phyloP scores from a whole-genome alignment of 371 early-diverging fungal species.

The Syncephalis fuscata region DNA sequence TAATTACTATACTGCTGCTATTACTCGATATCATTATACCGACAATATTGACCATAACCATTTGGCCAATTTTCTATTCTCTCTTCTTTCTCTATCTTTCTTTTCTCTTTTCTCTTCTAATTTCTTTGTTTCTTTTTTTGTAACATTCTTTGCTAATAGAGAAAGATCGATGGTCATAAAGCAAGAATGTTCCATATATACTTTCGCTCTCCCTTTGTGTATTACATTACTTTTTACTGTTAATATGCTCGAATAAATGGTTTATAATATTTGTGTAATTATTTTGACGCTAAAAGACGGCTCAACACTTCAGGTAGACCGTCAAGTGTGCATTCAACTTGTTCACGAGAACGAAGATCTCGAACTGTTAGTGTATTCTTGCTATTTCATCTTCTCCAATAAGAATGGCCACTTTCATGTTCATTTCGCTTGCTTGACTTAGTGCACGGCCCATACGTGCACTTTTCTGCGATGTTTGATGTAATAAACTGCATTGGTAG shows the following conservation, averaged over 20 bases:
- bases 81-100: neutral
- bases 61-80: neutral
- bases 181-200: neutral
- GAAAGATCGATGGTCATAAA: neutral
- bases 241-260: neutral
- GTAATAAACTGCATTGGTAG: conserved; percentile 10
- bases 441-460: conserved; percentile 10
- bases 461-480: conserved; percentile 3
- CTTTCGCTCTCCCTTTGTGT: neutral
- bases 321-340: conserved; percentile 8
- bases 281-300: neutral
- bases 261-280: neutral
- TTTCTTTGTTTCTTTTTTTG: neutral
- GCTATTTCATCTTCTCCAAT: conserved; percentile 14
- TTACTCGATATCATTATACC: too few species aligned
- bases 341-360: conserved; percentile 11
- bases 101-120: neutral
- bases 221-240: neutral
- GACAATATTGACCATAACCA: too few species aligned
- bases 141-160: neutral
- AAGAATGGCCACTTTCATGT: conserved; percentile 15
- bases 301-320: neutral
- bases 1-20: too few species aligned
- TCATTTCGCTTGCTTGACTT: conserved; percentile 10
- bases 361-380: conserved; percentile 10